These are phyloP conservation scores for Cryptosporidium ubiquitum DNA, from an alignment of 169 alveolate species.

Conservation along the genomic window DNA sequence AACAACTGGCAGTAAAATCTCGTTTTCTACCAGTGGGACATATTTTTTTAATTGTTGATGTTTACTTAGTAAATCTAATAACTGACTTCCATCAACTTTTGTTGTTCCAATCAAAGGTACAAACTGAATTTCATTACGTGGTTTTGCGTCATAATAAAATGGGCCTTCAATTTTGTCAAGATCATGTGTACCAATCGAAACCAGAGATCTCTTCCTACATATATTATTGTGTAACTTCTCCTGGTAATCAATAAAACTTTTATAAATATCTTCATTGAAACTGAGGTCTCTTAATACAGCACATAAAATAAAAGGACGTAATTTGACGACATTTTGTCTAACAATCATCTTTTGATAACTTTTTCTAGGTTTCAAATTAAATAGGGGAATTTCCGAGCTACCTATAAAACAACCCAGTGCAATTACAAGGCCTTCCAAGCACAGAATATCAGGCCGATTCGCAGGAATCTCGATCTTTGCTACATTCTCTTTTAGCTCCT, in stretches of 20 bases:
- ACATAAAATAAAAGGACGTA: slow-evolving; percentile 93
- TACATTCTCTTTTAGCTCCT: slow-evolving; percentile 81
- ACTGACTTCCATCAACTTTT: slow-evolving; percentile 84
- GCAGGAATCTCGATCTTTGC: slow-evolving; percentile 90
- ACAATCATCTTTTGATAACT: slow-evolving; percentile 75
- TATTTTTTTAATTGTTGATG: slow-evolving; percentile 90
- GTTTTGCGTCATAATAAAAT: slow-evolving; percentile 87
- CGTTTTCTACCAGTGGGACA: slow-evolving; percentile 88
- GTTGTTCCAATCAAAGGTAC: slow-evolving; percentile 91
- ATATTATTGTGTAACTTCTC: slow-evolving; percentile 97
- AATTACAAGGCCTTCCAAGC: slow-evolving; percentile 90
- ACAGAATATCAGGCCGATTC: slow-evolving; percentile 90
- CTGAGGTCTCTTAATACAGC: slow-evolving; percentile 93
- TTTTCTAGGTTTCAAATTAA: slow-evolving; percentile 31
- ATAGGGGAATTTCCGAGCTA: slow-evolving; percentile 74
- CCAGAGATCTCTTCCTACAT: slow-evolving; percentile 90
- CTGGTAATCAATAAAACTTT: slow-evolving; percentile 95
- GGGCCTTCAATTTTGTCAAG: slow-evolving; percentile 88
- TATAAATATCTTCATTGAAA: slow-evolving; percentile 88
- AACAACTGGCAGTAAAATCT: slow-evolving; percentile 91
- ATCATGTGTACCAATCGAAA: slow-evolving; percentile 92
- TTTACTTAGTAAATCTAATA: slow-evolving; percentile 82
- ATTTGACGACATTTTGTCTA: slow-evolving; percentile 76
- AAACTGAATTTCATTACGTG: slow-evolving; percentile 90
- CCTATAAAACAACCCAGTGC: slow-evolving; percentile 84